Conservation (phyloP, 108 stramenopile species). For the Skeletonema costatum region DNA sequence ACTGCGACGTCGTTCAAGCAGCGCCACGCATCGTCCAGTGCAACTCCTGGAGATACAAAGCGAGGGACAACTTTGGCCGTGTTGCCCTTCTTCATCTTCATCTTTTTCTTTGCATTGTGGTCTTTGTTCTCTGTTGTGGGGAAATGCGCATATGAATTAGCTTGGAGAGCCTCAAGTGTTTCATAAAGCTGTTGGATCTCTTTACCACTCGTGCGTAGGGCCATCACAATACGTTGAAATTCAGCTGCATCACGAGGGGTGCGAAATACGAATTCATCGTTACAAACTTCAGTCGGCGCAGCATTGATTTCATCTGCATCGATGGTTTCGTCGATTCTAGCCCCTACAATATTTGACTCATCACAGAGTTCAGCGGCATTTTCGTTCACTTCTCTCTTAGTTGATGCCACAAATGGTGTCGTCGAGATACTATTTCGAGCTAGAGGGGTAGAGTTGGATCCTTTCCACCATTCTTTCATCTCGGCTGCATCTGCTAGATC, state of each 20-base stretch:
- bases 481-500: neutral
- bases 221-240: constrained; percentile 72
- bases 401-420: neutral
- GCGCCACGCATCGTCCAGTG: constrained; percentile 81
- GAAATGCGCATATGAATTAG: constrained; percentile 48
- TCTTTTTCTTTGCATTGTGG: constrained; percentile 19
- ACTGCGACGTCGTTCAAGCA: constrained; percentile 47
- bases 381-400: neutral
- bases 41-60: constrained; percentile 39
- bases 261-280: constrained; percentile 58
- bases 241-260: constrained; percentile 65
- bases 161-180: constrained; percentile 60
- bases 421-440: neutral
- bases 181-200: constrained; percentile 57
- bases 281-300: neutral
- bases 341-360: neutral
- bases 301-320: neutral
- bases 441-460: neutral
- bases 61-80: constrained; percentile 7
- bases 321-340: neutral
- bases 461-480: neutral
- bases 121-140: constrained; percentile 44
- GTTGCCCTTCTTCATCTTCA: constrained; percentile 9
- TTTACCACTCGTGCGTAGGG: constrained; percentile 57
- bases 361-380: neutral